Conservation (phyloP, 208 protist genomes). For the Leishmania mexicana region DNA sequence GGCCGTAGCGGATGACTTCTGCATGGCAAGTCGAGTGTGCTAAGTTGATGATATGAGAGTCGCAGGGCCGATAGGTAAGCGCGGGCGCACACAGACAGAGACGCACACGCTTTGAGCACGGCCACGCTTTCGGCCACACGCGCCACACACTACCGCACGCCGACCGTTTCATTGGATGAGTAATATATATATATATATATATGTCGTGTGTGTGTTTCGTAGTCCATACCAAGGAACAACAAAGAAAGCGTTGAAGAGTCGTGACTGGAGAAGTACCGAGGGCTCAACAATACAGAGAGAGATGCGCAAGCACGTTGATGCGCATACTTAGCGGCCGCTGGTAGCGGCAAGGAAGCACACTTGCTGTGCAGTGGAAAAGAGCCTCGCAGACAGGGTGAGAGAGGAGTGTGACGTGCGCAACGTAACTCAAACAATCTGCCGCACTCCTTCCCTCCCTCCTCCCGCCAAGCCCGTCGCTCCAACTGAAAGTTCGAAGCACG, state of each 20-base stretch:
- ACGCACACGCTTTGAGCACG: background rate
- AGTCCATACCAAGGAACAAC: background rate
- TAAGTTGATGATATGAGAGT: background rate
- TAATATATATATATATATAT: background rate
- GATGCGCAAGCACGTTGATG: background rate
- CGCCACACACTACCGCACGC: background rate
- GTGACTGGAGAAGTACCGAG: background rate
- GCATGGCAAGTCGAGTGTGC: constrained; percentile 1
- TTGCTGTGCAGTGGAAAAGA: background rate
- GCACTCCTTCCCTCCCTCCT: background rate
- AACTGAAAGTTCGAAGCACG: background rate
- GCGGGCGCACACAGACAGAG: background rate
- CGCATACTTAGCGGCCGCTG: background rate
- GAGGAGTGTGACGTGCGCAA: background rate
- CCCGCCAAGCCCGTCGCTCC: background rate
- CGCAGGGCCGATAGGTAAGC: background rate
- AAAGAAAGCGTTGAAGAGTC: background rate
- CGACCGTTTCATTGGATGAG: background rate
- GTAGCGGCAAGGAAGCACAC: too few species aligned
- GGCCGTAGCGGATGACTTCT: background rate
- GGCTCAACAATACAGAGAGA: background rate
- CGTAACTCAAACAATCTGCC: background rate
- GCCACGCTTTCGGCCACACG: background rate
- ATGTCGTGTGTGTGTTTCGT: background rate
- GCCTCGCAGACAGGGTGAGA: background rate